A percentile compares a stretch with the other conserved stretches of the same genome.
Conservation (phyloP, 192 early-diverging fungal genomes). For the Geranomyces variabilis region DNA sequence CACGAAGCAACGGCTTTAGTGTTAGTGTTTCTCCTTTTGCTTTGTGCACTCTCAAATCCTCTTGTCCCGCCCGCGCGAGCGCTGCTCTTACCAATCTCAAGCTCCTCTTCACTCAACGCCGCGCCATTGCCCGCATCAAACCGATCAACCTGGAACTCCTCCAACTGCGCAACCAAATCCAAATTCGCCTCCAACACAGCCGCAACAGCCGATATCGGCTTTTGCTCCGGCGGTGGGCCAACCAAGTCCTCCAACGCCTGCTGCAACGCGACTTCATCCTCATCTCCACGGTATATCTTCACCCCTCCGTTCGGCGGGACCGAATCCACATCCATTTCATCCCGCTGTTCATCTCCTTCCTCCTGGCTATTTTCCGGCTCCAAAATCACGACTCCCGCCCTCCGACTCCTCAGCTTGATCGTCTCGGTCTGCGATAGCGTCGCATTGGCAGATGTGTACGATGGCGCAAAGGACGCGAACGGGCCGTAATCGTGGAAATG, state of each 20-base stretch:
- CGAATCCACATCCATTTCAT: background rate
- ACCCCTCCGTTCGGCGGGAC: background rate
- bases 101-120: background rate
- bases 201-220: background rate
- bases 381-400: conserved; percentile 18
- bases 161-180: conserved; percentile 11
- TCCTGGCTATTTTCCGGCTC: conserved; percentile 9
- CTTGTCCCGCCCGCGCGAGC: too few species aligned
- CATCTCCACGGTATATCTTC: background rate
- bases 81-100: conserved; percentile 4
- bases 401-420: background rate
- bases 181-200: conserved; percentile 17
- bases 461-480: conserved; percentile 29
- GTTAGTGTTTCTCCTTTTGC: too few species aligned
- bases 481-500: conserved; percentile 26
- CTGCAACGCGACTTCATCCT: background rate
- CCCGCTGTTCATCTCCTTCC: background rate
- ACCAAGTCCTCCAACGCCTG: conserved; percentile 6
- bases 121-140: background rate
- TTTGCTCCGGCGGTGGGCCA: background rate
- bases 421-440: conserved; percentile 24
- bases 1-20: background rate
- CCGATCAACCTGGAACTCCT: conserved; percentile 17
- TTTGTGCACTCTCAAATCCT: too few species aligned
- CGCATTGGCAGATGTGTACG: conserved; percentile 10